Evolutionary conservation across 306 rosid species (phyloP).

Genomic region (Mimosa bimucronata): DNA sequence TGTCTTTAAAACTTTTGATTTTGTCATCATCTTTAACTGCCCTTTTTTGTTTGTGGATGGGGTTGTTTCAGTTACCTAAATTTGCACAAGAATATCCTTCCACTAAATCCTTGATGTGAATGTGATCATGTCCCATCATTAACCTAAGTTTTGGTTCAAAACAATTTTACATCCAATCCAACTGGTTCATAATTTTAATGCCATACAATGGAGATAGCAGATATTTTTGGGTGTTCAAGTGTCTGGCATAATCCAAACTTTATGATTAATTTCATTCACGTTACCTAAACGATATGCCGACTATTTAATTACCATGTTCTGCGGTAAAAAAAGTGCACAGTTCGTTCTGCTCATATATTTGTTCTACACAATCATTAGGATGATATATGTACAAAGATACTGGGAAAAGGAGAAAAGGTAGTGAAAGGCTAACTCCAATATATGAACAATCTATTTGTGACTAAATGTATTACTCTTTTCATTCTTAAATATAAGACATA

Average conservation of each 20-base stretch:
- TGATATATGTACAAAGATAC: not conserved
- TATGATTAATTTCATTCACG: not conserved
- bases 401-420: not conserved
- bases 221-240: not conserved
- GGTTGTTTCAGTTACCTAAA: not conserved
- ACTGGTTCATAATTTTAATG: not conserved
- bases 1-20: not conserved
- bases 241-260: not conserved
- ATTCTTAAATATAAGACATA: no score
- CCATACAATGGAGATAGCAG: not conserved
- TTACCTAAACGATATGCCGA: not conserved
- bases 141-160: conserved; percentile 17
- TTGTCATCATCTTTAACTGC: not conserved
- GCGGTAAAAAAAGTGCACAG: no score
- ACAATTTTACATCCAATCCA: not conserved
- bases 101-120: not conserved
- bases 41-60: not conserved
- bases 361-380: not conserved
- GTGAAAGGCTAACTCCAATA: not conserved
- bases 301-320: not conserved
- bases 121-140: conserved; percentile 21
- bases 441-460: conserved; percentile 15
- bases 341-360: not conserved
- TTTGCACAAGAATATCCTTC: not conserved
- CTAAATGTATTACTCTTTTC: not conserved